These are phyloP conservation scores for Lactarius quietus DNA, from an alignment of 768 basidiomycete species.

Conservation along the genomic window DNA sequence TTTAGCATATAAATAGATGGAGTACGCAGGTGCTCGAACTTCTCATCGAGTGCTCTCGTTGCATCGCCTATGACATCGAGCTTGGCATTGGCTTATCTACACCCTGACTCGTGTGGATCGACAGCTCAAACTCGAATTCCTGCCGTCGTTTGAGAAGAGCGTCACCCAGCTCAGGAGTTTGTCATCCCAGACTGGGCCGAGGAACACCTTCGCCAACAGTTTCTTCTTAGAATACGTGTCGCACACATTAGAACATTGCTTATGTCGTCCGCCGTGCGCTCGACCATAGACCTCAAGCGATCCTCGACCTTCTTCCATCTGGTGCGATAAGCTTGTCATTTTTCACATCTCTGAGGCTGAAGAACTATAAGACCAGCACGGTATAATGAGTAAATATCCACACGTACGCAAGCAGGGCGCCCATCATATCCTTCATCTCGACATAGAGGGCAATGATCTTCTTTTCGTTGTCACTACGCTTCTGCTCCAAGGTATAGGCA, in stretches of 20 bases:
- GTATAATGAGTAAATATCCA: not conserved
- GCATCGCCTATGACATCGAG: no score
- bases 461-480: no score
- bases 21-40: no score
- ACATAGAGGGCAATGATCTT: no score
- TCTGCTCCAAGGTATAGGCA: no score
- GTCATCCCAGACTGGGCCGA: no score
- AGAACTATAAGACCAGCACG: not conserved
- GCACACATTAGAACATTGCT: slow-evolving; percentile 34
- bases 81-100: slow-evolving; percentile 12
- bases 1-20: no score
- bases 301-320: no score
- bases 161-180: slow-evolving; percentile 29
- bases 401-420: slow-evolving; percentile 17
- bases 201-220: slow-evolving; percentile 31
- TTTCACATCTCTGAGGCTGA: slow-evolving; percentile 34
- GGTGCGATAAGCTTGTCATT: slow-evolving; percentile 28
- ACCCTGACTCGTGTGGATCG: slow-evolving; percentile 29
- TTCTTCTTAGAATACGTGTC: slow-evolving; percentile 34
- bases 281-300: no score
- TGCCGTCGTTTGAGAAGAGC: slow-evolving; percentile 28
- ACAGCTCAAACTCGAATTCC: slow-evolving; percentile 32
- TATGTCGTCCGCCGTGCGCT: slow-evolving; percentile 35
- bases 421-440: no score
- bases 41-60: no score